Evolutionary conservation across 805 yeast genomes (phyloP).

Genomic region (Phaffomyces opuntiae): DNA sequence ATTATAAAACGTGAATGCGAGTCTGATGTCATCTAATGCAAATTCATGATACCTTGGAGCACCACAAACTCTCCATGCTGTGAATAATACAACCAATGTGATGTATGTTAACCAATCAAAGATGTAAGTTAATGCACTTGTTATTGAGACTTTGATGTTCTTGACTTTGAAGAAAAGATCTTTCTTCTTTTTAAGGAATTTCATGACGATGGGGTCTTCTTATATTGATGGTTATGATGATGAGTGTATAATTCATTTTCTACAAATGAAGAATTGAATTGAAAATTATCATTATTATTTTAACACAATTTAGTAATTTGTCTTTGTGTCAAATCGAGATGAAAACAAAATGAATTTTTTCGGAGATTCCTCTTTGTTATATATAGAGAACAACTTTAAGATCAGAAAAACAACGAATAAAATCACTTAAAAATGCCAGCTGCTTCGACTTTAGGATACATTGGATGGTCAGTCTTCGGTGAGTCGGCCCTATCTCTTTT

Average conservation of each 20-base stretch:
- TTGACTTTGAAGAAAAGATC: slow-evolving; percentile 23
- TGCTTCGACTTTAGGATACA: slow-evolving; percentile 22
- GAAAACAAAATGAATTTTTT: too few species aligned
- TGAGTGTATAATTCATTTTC: too few species aligned
- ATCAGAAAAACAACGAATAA: background rate
- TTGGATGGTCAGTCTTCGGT: slow-evolving; percentile 35
- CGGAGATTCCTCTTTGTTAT: background rate
- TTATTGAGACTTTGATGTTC: slow-evolving; percentile 21
- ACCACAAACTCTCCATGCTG: slow-evolving; percentile 26
- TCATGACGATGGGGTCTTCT: background rate
- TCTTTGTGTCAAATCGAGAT: background rate
- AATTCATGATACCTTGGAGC: slow-evolving; percentile 37
- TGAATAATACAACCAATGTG: slow-evolving; percentile 5
- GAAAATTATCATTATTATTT: too few species aligned
- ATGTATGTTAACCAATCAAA: slow-evolving; percentile 27
- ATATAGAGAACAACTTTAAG: background rate
- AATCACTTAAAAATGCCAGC: slow-evolving; percentile 11
- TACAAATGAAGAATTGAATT: too few species aligned
- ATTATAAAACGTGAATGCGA: slow-evolving; percentile 29
- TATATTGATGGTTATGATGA: too few species aligned
- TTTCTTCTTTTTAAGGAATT: slow-evolving; percentile 5
- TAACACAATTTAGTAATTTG: background rate
- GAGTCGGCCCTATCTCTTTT: slow-evolving; percentile 8
- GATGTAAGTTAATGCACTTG: slow-evolving; percentile 25
- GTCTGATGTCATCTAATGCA: slow-evolving; percentile 25